Conservation (phyloP, 306 rosid species). For the Lithocarpus polystachyus region DNA sequence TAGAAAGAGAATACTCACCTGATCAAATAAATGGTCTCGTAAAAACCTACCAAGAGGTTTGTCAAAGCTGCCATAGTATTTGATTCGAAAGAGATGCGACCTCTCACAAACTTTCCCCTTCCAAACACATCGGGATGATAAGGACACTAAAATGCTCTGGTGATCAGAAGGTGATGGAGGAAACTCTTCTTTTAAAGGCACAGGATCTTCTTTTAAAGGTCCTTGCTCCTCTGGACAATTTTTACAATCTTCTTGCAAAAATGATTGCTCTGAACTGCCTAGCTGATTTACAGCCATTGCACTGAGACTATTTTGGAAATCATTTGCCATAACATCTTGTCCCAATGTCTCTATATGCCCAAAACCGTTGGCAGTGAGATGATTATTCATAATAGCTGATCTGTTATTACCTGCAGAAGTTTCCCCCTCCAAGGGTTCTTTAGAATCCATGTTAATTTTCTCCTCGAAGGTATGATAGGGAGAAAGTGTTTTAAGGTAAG, state of each 20-base stretch:
- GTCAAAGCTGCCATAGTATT: conserved; percentile 93
- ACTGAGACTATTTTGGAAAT: conserved; percentile 33
- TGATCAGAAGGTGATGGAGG: conserved; percentile 88
- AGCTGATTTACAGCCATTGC: conserved; percentile 34
- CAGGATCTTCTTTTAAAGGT: conserved; percentile 38
- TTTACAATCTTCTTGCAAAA: conserved; percentile 40
- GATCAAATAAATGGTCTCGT: conserved; percentile 91
- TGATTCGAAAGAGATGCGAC: conserved; percentile 90
- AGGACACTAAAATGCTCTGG: conserved; percentile 95
- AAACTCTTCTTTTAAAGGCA: conserved; percentile 62
- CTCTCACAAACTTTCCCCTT: conserved; percentile 97
- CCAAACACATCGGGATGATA: conserved; percentile 95
- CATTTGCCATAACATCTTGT: conserved; percentile 25
- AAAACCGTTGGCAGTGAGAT: conserved; percentile 26
- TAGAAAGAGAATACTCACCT: conserved; percentile 48
- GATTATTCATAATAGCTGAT: conserved; percentile 26
- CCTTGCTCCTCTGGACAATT: conserved; percentile 30
- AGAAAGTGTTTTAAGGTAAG: conserved; percentile 30
- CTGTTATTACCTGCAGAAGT: conserved; percentile 33
- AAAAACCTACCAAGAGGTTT: conserved; percentile 90
- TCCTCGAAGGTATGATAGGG: conserved; percentile 21
- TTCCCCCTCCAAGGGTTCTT: conserved; percentile 29
- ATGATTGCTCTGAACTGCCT: conserved; percentile 29
- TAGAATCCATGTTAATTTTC: conserved; percentile 28
- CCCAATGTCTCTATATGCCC: conserved; percentile 34